Conservation (phyloP, 257 asterid genomes). For the Salvia rosmarinus region DNA sequence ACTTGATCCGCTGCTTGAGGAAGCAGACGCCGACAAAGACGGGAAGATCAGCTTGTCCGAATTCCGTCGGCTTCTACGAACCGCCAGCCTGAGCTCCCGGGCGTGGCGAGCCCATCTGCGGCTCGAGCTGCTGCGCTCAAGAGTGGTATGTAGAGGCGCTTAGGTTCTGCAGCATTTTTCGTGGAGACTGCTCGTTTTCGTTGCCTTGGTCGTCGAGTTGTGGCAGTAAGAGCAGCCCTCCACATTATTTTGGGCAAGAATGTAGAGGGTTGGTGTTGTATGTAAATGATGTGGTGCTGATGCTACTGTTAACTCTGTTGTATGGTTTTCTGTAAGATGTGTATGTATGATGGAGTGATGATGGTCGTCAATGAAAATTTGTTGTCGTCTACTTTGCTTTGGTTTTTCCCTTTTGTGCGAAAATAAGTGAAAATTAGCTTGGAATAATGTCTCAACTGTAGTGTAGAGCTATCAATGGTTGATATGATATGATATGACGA, state of each 20-base stretch:
- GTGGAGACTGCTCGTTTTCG: slow-evolving; percentile 18
- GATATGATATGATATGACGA: background rate
- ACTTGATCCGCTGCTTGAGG: slow-evolving; percentile 84
- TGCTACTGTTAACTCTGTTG: slow-evolving; percentile 6
- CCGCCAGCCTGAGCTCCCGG: slow-evolving; percentile 81
- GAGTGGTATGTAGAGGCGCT: slow-evolving; percentile 9
- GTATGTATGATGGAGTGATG: background rate
- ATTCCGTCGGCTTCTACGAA: slow-evolving; percentile 90
- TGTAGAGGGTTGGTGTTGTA: slow-evolving; percentile 15
- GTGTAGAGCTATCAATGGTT: no score
- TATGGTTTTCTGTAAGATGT: slow-evolving; percentile 19
- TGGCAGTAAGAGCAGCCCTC: slow-evolving; percentile 28
- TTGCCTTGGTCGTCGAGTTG: background rate
- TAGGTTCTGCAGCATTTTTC: slow-evolving; percentile 6
- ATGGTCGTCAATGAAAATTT: background rate
- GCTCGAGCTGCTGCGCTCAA: slow-evolving; percentile 38
- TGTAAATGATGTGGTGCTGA: slow-evolving; percentile 35
- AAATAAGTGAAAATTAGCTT: background rate
- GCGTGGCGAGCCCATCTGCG: slow-evolving; percentile 48
- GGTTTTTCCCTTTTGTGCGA: background rate
- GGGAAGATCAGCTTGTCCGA: slow-evolving; percentile 92
- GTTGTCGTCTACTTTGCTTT: background rate
- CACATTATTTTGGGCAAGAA: no score
- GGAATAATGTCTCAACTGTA: no score
- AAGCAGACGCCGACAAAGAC: slow-evolving; percentile 95